Base-by-base conservation (phyloP, 768 basidiomycete genomes). In the Trametes elegans region DNA sequence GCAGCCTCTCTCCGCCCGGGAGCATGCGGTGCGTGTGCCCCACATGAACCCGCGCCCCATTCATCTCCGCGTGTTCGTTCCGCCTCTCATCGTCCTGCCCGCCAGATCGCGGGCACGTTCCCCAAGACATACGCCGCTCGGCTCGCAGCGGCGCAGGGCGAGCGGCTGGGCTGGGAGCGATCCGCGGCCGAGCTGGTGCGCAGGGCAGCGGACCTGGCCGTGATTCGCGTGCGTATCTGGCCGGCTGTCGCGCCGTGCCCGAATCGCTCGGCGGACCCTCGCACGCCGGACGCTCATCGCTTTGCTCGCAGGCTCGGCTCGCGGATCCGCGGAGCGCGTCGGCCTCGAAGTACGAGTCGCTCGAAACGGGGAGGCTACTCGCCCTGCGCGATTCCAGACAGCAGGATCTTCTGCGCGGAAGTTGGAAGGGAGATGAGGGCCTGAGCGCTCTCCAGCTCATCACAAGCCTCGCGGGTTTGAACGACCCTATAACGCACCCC, bases 121-220 rank as follows among this genome's bases (percentile, higher is more conserved):
- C 72, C 78, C 13, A 49, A 53, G 18, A 46, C 54, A 16, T 79
- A 80, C 61, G 62, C 70, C 24, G 51, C 62, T 13, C 57, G 70
- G 16, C 65, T 79, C 28, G 55, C 68, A 19, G 57, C 59, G 14
- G 71, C 66, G 16, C 73, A 71, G 45, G 57, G 62, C 2, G 66
- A 55, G 29, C 68, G 70, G 14, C 69, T 68, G 10, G 51, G 62
- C 10, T 78, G 78, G 77, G 66, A 68, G 14, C 74, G 69, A 24
- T 60, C 68, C 10, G 74, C 74, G n/a, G 68, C 70, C 3, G 34
- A 60, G 7, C 66, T 79, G 11, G 48, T 68, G 4, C 67, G 68
- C 40, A 66, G 67, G 23, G 69, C 75, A 46, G 43, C 58, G 13
- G 74, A 75, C 59, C 57, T 76, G 5, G 59, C 61, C 27, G 49